Percentiles rank a stretch among this genome's conserved stretches.
Evolutionary conservation across 345 rosid genomes (phyloP).

Genomic region (Eucalyptus cladocalyx): DNA sequence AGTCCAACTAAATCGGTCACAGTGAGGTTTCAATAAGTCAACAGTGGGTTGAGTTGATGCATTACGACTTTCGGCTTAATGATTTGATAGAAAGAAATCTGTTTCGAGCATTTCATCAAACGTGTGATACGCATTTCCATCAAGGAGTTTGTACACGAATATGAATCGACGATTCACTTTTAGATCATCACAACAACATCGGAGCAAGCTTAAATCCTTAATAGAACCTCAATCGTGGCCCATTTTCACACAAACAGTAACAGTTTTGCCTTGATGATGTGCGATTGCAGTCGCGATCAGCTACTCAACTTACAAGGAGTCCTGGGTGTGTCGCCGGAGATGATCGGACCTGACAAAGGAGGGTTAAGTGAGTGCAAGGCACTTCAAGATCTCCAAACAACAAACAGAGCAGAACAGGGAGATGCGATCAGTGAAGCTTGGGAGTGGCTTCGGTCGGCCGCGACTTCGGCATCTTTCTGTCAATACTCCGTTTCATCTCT

Average conservation of each 20-base stretch:
- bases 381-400: neutral
- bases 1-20: fast-evolving
- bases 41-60: too few species aligned
- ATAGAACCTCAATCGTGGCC: too few species aligned
- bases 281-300: neutral
- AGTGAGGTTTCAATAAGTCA: fast-evolving
- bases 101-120: too few species aligned
- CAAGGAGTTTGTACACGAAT: too few species aligned
- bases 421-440: neutral
- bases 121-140: too few species aligned
- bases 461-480: neutral
- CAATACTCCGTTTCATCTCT: too few species aligned
- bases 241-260: too few species aligned
- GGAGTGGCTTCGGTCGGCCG: neutral
- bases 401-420: neutral
- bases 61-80: too few species aligned
- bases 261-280: neutral
- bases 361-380: neutral
- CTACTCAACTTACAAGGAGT: neutral
- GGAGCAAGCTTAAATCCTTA: too few species aligned
- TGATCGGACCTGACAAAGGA: neutral
- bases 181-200: too few species aligned
- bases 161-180: too few species aligned
- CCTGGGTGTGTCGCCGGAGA: neutral
- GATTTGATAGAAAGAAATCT: too few species aligned